phyloP scores from a whole-genome alignment of 169 alveolate genomes.

The Neospora caninum region DNA sequence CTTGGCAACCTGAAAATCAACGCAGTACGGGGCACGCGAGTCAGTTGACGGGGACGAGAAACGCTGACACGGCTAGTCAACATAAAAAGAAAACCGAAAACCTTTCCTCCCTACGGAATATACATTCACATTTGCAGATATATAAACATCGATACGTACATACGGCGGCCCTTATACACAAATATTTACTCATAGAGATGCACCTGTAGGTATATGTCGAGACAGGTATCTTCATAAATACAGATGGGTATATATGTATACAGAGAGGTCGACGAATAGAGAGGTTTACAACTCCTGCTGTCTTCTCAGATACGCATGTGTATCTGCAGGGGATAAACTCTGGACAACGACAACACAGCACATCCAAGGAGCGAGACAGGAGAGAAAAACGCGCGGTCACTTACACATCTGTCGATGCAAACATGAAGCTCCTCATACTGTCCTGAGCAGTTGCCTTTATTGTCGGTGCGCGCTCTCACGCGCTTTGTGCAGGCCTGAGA shows the following conservation, averaged over 20 bases:
- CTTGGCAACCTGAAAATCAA: conserved; percentile 61
- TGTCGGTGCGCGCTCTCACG: conserved; percentile 77
- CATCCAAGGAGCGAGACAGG: not conserved
- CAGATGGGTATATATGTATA: not conserved
- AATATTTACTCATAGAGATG: not conserved
- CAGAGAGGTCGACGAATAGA: not conserved
- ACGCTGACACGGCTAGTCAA: not conserved
- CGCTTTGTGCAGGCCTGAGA: conserved; percentile 75
- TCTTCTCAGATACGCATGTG: not conserved
- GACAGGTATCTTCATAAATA: not conserved
- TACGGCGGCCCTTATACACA: not conserved
- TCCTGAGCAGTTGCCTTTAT: conserved; percentile 79
- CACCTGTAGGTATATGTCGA: not conserved
- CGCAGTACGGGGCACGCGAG: not conserved
- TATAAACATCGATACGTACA: not conserved
- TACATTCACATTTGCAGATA: not conserved
- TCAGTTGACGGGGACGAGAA: not conserved
- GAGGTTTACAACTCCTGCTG: not conserved
- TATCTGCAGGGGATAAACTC: not conserved
- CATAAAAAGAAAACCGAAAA: not conserved
- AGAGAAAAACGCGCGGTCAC: not conserved
- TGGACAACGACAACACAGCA: not conserved
- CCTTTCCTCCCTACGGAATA: not conserved
- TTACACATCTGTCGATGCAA: conserved; percentile 80
- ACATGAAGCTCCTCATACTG: conserved; percentile 78